A percentile compares a stretch with the other conserved stretches of the same genome.
phyloP scores from a whole-genome alignment of 805 yeast species.

The Nakazawaea laoshanensis region DNA sequence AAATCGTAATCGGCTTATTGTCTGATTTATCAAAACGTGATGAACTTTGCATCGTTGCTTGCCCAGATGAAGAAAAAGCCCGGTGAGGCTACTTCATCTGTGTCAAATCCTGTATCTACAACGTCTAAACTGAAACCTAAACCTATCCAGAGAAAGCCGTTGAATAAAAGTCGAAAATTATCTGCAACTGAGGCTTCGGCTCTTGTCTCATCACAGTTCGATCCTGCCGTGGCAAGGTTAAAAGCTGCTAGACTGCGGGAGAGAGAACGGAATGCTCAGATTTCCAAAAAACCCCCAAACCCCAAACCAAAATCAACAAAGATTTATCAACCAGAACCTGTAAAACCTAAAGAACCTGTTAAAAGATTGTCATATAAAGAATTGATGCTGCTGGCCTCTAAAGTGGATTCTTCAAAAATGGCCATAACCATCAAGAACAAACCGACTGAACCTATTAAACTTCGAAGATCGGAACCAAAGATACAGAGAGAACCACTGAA shows the following conservation, averaged over 20 bases:
- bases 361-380: constrained; percentile 55
- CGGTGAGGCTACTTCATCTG: neutral
- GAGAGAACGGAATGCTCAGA: constrained; percentile 24
- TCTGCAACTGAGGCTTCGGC: constrained; percentile 1
- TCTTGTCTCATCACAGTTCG: constrained; percentile 28
- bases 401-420: constrained; percentile 42
- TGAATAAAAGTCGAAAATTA: neutral
- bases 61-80: constrained; percentile 20
- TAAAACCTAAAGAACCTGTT: neutral
- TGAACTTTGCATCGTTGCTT: constrained; percentile 18
- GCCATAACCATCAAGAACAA: constrained; percentile 24
- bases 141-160: neutral
- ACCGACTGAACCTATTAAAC: constrained; percentile 12
- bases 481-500: neutral
- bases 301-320: neutral
- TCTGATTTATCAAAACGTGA: too few relatives aligned
- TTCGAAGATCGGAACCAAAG: neutral
- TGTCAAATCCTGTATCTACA: neutral
- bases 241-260: constrained; percentile 61
- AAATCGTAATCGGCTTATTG: too few relatives aligned
- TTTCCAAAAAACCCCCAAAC: neutral
- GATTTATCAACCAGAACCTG: neutral
- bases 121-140: neutral
- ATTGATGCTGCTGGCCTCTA: constrained; percentile 60
- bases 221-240: constrained; percentile 64